Percentiles rank a stretch among this genome's conserved stretches.
Evolutionary conservation across 495 filamentous ascomycete species (phyloP).

Genomic region (Evansstolkia leycettana): DNA sequence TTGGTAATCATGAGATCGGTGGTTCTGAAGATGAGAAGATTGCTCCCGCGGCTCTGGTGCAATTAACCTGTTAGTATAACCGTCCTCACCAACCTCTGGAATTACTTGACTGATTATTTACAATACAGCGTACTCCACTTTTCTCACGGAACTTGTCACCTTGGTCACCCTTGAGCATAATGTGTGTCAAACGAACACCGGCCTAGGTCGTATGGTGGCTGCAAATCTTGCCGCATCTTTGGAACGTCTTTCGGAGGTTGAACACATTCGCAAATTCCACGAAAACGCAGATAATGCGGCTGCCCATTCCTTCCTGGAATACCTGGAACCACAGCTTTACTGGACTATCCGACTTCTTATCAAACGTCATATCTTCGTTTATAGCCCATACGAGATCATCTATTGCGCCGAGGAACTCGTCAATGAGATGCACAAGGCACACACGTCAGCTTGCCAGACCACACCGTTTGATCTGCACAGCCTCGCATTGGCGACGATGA

Average conservation of each 20-base stretch:
- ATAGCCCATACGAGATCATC: conserved; percentile 48
- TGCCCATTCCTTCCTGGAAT: conserved; percentile 23
- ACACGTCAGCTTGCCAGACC: conserved; percentile 25
- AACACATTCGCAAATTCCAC: conserved; percentile 22
- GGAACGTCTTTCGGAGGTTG: conserved; percentile 26
- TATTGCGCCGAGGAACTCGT: conserved; percentile 48
- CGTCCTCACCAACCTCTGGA: conserved; percentile 7
- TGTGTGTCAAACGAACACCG: conserved; percentile 29
- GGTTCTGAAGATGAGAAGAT: conserved; percentile 51
- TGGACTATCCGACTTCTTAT: conserved; percentile 60
- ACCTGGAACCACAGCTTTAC: conserved; percentile 55
- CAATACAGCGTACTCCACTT: conserved; percentile 36
- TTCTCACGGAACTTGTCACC: conserved; percentile 28
- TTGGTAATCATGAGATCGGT: conserved; percentile 35
- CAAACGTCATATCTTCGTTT: conserved; percentile 41
- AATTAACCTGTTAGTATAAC: conserved; percentile 53
- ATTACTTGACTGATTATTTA: conserved; percentile 10
- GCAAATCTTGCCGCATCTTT: conserved; percentile 26
- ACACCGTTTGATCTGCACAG: conserved; percentile 65
- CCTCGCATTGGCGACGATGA: conserved; percentile 51
- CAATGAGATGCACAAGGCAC: conserved; percentile 41
- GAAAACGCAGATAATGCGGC: conserved; percentile 18
- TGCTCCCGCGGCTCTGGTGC: conserved; percentile 50
- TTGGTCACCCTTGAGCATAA: conserved; percentile 23
- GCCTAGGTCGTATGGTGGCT: conserved; percentile 26